Evolutionary conservation across 1,284 basidiomycete genomes (phyloP).

Genomic region (Cryptococcus depauperatus): DNA sequence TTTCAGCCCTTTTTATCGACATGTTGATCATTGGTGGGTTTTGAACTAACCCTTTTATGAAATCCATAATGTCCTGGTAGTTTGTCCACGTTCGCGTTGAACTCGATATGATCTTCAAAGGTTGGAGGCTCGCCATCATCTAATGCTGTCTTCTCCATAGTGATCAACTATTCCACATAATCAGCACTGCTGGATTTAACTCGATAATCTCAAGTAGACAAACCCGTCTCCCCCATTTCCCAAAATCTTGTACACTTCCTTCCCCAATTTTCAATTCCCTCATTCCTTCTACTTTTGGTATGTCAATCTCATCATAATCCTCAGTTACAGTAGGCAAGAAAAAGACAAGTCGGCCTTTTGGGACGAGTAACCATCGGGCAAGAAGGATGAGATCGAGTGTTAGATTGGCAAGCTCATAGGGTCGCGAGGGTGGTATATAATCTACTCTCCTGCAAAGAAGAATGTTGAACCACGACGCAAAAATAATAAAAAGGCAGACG

Average conservation of each 20-base stretch:
- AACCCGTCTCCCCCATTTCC: conserved; percentile 86
- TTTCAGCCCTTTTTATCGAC: too few species aligned
- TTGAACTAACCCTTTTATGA: conserved; percentile 26
- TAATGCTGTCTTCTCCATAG: conserved; percentile 64
- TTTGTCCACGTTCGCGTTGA: conserved; percentile 17
- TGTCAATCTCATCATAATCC: conserved; percentile 77
- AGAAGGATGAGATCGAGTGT: conserved; percentile 73
- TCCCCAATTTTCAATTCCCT: conserved; percentile 57
- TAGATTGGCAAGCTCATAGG: conserved; percentile 85
- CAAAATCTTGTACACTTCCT: conserved; percentile 90
- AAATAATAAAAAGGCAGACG: conserved; percentile 11
- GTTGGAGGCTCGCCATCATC: conserved; percentile 37
- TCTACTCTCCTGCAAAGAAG: conserved; percentile 52
- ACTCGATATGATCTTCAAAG: conserved; percentile 32
- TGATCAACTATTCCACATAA: conserved; percentile 62
- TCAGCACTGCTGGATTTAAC: not conserved
- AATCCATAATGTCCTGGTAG: conserved; percentile 40
- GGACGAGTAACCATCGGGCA: conserved; percentile 74
- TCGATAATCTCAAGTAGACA: conserved; percentile 34
- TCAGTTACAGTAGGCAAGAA: conserved; percentile 89
- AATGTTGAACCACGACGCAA: not conserved
- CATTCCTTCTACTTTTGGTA: conserved; percentile 72
- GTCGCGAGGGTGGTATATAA: conserved; percentile 78
- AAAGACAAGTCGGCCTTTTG: conserved; percentile 83
- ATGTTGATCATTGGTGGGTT: too few species aligned